Evolutionary conservation across 495 filamentous ascomycete genomes (phyloP).

Genomic region (Penicillium simplicissimum): DNA sequence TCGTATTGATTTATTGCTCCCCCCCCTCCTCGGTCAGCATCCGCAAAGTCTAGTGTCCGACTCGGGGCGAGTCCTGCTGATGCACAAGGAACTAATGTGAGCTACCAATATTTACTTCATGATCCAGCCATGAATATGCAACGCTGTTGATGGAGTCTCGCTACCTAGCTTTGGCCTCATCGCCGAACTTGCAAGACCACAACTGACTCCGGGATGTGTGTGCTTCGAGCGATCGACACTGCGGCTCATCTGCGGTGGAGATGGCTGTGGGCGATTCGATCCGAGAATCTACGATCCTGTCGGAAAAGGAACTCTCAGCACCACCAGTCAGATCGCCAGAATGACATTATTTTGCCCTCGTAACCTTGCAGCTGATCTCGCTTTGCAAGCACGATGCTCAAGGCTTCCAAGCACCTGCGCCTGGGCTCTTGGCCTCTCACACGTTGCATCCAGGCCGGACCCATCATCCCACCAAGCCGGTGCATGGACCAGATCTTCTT

Average conservation of each 20-base stretch:
- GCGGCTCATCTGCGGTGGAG: slow-evolving; percentile 30
- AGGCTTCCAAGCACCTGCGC: background rate
- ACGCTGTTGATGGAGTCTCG: background rate
- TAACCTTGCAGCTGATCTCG: background rate
- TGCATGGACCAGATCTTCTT: slow-evolving; percentile 8
- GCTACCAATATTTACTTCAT: background rate
- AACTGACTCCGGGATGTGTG: background rate
- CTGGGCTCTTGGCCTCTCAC: background rate
- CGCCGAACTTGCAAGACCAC: background rate
- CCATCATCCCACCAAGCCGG: background rate
- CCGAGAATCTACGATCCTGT: slow-evolving; percentile 33
- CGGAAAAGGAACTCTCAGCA: slow-evolving; percentile 8
- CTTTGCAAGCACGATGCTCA: background rate
- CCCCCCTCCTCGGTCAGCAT: slow-evolving; percentile 1
- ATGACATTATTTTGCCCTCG: background rate
- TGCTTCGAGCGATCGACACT: slow-evolving; percentile 32
- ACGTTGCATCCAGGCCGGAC: background rate
- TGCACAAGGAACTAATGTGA: background rate
- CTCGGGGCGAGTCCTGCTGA: background rate
- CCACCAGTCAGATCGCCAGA: slow-evolving; percentile 5
- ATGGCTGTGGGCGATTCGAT: slow-evolving; percentile 32
- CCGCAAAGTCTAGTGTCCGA: background rate
- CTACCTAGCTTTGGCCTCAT: background rate
- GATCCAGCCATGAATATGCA: background rate
- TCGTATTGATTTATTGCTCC: background rate